These are phyloP conservation scores for Quillaja saponaria DNA, from an alignment of 306 rosid species.

Conservation along the genomic window DNA sequence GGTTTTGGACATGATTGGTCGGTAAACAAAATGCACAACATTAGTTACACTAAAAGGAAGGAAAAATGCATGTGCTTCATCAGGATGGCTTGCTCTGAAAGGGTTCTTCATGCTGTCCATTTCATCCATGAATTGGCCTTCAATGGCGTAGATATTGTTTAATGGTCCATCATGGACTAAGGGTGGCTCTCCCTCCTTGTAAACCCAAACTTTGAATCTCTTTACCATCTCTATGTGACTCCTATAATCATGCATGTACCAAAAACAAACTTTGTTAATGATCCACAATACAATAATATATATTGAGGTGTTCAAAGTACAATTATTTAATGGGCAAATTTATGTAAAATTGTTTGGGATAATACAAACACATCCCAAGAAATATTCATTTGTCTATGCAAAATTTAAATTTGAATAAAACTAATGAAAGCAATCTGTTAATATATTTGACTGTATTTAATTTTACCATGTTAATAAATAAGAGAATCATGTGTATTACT, in stretches of 20 bases:
- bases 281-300: too few species aligned
- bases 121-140: constrained; percentile 60
- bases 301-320: too few species aligned
- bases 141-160: constrained; percentile 51
- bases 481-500: too few species aligned
- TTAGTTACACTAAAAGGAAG: constrained; percentile 49
- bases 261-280: too few species aligned
- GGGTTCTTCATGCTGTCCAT: constrained; percentile 39
- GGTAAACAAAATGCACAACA: constrained; percentile 38
- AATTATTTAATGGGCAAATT: too few species aligned
- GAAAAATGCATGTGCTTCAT: constrained; percentile 51
- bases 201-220: constrained; percentile 61
- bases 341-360: too few species aligned
- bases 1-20: constrained; percentile 33
- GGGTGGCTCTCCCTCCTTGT: constrained; percentile 55
- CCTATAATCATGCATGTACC: constrained; percentile 35
- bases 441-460: too few species aligned
- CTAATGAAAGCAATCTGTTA: too few species aligned
- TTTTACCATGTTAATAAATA: too few species aligned
- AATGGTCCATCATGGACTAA: constrained; percentile 48
- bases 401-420: too few species aligned
- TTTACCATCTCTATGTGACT: constrained; percentile 58
- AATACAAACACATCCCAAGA: too few species aligned
- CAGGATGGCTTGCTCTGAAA: constrained; percentile 51
- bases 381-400: too few species aligned